These are phyloP conservation scores for Ceratocystis papillata DNA, from an alignment of 2,329 filamentous ascomycete species.

Conservation along the genomic window DNA sequence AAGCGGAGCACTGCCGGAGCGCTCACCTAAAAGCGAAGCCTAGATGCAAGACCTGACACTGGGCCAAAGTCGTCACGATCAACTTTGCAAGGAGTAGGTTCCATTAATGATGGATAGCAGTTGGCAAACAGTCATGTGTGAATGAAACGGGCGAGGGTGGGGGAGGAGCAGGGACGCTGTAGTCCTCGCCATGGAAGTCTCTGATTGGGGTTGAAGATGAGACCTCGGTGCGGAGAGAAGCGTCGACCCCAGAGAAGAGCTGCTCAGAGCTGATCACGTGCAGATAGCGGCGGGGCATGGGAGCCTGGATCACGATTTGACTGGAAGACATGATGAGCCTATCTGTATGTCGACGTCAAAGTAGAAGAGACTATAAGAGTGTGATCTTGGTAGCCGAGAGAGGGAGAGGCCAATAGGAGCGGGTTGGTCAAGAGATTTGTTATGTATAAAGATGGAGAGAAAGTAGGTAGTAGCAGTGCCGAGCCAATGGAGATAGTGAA, in stretches of 20 bases:
- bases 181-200: conserved; percentile 47
- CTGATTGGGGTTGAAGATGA: conserved; percentile 36
- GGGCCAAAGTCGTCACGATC: not conserved
- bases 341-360: not conserved
- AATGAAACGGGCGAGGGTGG: conserved; percentile 55
- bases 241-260: conserved; percentile 44
- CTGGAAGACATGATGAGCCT: conserved; percentile 7
- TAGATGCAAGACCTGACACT: not conserved
- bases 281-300: conserved; percentile 38
- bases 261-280: conserved; percentile 41
- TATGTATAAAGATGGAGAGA: not conserved
- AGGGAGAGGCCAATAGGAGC: not conserved
- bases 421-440: not conserved
- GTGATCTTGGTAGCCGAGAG: too few species aligned
- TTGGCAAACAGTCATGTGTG: conserved; percentile 32
- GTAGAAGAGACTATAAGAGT: not conserved
- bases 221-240: conserved; percentile 38
- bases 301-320: conserved; percentile 35
- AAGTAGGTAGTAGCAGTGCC: not conserved
- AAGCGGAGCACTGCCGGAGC: conserved; percentile 12
- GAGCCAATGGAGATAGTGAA: not conserved
- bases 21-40: not conserved
- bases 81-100: not conserved
- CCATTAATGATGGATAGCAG: conserved; percentile 10
- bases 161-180: conserved; percentile 53